Percentiles rank a stretch among this genome's conserved stretches.
Evolutionary conservation across 768 basidiomycete genomes (phyloP).

Genomic region (Collybia mongolica): DNA sequence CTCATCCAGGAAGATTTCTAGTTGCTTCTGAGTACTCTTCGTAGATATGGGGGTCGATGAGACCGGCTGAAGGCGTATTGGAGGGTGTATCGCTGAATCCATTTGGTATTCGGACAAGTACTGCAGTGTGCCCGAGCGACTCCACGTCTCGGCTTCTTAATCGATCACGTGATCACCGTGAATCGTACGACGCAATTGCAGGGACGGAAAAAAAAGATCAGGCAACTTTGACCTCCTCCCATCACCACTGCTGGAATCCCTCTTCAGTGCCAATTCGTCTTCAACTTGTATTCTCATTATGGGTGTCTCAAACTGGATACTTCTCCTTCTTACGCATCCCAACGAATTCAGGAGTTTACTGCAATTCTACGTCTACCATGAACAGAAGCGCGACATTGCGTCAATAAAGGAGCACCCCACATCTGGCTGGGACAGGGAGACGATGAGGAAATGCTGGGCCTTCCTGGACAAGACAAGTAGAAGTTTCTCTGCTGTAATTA

Average conservation of each 20-base stretch:
- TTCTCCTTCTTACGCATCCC: constrained; percentile 75
- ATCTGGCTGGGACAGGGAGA: constrained; percentile 82
- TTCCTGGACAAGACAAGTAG: constrained; percentile 87
- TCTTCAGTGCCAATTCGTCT: neutral
- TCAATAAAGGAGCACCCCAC: constrained; percentile 68
- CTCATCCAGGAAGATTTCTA: constrained; percentile 49
- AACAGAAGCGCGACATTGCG: constrained; percentile 81
- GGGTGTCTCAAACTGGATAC: constrained; percentile 60
- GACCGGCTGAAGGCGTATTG: constrained; percentile 41
- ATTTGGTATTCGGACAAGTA: constrained; percentile 23
- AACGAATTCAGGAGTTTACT: constrained; percentile 80
- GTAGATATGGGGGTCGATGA: constrained; percentile 34
- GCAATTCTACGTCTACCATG: constrained; percentile 82
- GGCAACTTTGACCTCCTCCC: constrained; percentile 6
- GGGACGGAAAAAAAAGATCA: constrained; percentile 7
- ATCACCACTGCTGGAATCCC: neutral
- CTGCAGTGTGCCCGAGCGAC: neutral
- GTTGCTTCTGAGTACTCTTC: constrained; percentile 35
- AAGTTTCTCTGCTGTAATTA: constrained; percentile 91
- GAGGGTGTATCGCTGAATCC: constrained; percentile 48
- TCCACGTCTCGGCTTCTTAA: too few species aligned
- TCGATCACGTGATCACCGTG: constrained; percentile 2
- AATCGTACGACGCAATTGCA: constrained; percentile 4
- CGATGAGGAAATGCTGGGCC: constrained; percentile 90
- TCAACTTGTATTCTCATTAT: constrained; percentile 28